These are phyloP conservation scores for Ambrosiella beaveri DNA, from an alignment of 2,329 filamentous ascomycete genomes.

Conservation along the genomic window DNA sequence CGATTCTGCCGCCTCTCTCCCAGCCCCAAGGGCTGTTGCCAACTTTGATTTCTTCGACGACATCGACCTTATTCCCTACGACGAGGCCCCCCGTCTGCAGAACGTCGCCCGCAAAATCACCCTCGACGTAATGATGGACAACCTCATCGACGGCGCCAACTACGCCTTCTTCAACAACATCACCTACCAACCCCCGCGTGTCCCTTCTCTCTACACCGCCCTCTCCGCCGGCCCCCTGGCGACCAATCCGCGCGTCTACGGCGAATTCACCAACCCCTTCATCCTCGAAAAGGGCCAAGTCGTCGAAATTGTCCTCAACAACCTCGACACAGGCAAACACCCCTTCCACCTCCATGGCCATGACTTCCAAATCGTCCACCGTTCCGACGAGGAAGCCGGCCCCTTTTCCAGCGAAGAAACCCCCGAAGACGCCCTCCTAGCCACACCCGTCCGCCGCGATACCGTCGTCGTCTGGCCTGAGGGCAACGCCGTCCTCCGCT, in stretches of 20 bases:
- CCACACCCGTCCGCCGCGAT: conserved; percentile 48
- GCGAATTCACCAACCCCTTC: conserved; percentile 46
- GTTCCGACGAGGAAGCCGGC: conserved; percentile 40
- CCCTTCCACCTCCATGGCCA: conserved; percentile 70
- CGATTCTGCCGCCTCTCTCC: conserved; percentile 27
- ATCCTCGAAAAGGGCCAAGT: conserved; percentile 49
- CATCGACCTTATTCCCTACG: conserved; percentile 49
- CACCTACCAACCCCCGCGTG: conserved; percentile 56
- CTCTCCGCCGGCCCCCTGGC: conserved; percentile 44
- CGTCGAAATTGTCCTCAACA: conserved; percentile 65
- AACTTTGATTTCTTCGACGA: conserved; percentile 54
- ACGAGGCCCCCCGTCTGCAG: conserved; percentile 42
- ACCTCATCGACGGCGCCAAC: conserved; percentile 42
- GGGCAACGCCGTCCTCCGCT: conserved; percentile 53
- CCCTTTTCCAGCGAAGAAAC: conserved; percentile 32
- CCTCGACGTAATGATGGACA: conserved; percentile 46
- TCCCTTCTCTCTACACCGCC: conserved; percentile 64
- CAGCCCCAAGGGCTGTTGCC: conserved; percentile 36
- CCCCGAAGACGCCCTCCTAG: conserved; percentile 30
- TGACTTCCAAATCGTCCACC: conserved; percentile 50
- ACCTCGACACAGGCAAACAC: conserved; percentile 52
- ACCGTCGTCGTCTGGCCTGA: conserved; percentile 47
- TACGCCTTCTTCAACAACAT: conserved; percentile 59
- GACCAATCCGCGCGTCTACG: conserved; percentile 44
- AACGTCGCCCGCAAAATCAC: conserved; percentile 46